Percentiles rank a stretch among this genome's conserved stretches.
Conservation (phyloP, 1,284 basidiomycete genomes). For the Microbotryum saponariae region DNA sequence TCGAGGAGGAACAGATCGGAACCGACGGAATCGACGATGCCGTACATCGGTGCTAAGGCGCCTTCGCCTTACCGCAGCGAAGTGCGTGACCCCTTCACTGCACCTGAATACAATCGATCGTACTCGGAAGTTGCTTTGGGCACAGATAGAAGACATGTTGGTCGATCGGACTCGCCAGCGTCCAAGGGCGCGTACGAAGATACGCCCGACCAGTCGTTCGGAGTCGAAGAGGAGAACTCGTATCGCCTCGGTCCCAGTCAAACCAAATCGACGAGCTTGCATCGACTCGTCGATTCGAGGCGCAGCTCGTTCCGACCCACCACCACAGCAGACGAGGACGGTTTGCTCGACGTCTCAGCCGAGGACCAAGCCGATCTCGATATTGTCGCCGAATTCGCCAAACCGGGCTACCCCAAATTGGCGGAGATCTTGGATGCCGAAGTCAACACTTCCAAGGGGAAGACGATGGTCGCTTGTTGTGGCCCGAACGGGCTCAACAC, state of each 20-base stretch:
- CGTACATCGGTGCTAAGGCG: neutral
- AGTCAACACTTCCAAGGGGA: conserved; percentile 27
- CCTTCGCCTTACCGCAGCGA: neutral
- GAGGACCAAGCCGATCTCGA: conserved; percentile 61
- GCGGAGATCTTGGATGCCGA: conserved; percentile 32
- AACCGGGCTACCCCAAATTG: conserved; percentile 62
- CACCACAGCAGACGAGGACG: conserved; percentile 37
- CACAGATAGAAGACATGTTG: neutral
- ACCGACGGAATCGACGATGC: neutral
- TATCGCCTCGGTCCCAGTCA: neutral
- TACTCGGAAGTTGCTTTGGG: too few species aligned
- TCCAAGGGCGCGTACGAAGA: neutral
- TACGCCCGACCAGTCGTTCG: neutral
- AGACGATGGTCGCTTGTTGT: conserved; percentile 34
- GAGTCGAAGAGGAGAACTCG: neutral
- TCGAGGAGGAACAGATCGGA: conserved; percentile 43
- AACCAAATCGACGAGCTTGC: neutral
- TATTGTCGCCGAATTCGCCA: conserved; percentile 59
- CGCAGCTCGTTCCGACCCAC: conserved; percentile 13
- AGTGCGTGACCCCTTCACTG: too few species aligned
- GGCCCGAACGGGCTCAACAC: conserved; percentile 34
- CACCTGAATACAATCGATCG: too few species aligned
- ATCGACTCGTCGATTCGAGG: conserved; percentile 1
- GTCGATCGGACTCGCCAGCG: neutral
- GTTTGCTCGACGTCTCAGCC: conserved; percentile 54